Evolutionary conservation across 164 flowering plant genomes (phyloP).

Genomic region (Dillenia turbinata): DNA sequence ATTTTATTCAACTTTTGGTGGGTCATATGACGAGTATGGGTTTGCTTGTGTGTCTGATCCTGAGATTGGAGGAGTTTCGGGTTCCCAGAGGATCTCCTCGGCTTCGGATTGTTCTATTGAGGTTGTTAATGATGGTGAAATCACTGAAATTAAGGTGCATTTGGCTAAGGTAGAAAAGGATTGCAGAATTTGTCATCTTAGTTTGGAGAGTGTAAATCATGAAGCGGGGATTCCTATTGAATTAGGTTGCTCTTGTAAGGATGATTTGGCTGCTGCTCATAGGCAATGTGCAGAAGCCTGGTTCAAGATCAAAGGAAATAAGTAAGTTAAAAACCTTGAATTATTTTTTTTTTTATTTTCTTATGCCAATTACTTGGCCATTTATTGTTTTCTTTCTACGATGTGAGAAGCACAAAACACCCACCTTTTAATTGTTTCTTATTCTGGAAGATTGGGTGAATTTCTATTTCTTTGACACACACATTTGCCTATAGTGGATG

Average conservation of each 20-base stretch:
- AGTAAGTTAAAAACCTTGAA: conserved; percentile 36
- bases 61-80: conserved; percentile 34
- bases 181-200: conserved; percentile 90
- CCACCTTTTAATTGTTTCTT: too few relatives aligned
- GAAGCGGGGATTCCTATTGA: conserved; percentile 71
- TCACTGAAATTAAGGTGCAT: conserved; percentile 45
- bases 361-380: not conserved
- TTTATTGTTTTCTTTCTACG: not conserved
- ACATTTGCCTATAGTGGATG: too few relatives aligned
- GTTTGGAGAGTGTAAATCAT: conserved; percentile 47
- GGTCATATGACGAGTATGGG: conserved; percentile 51
- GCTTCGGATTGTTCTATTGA: conserved; percentile 43
- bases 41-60: conserved; percentile 41
- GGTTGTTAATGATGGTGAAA: conserved; percentile 32
- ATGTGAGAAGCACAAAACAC: not conserved
- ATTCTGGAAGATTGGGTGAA: too few relatives aligned
- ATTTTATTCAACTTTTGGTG: conserved; percentile 54
- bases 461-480: too few relatives aligned
- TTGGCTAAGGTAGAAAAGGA: conserved; percentile 54
- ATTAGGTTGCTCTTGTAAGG: conserved; percentile 88
- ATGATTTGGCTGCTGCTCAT: conserved; percentile 89
- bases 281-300: conserved; percentile 88
- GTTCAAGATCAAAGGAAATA: conserved; percentile 93
- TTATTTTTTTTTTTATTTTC: conserved; percentile 1
- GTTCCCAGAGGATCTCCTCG: conserved; percentile 43